Conservation (phyloP, 257 asterid species). For the Perilla frutescens region DNA sequence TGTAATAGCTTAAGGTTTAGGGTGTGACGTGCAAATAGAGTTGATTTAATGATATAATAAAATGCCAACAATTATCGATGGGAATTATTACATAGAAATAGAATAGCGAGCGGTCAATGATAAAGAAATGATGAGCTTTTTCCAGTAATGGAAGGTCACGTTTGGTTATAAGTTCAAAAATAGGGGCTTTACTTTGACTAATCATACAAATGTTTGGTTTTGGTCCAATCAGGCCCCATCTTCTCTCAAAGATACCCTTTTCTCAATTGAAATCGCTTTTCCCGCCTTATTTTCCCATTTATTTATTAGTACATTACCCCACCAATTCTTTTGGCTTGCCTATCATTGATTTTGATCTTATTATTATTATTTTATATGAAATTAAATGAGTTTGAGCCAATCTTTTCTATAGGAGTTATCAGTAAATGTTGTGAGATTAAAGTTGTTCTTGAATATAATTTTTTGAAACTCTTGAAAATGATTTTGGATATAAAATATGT, state of each 20-base stretch:
- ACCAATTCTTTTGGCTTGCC: neutral
- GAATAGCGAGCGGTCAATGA: conserved; percentile 33
- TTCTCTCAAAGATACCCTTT: conserved; percentile 6
- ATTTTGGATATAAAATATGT: too few species aligned
- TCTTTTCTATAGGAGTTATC: too few species aligned
- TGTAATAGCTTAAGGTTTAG: too few species aligned
- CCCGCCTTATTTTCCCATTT: conserved; percentile 3
- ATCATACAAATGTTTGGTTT: neutral
- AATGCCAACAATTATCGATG: neutral
- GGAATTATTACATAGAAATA: neutral
- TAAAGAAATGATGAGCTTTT: conserved; percentile 33
- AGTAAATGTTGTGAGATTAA: too few species aligned
- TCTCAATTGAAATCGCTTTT: neutral
- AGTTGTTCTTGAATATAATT: too few species aligned
- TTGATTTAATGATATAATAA: conserved; percentile 2
- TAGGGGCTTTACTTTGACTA: conserved; percentile 45
- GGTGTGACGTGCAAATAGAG: too few species aligned
- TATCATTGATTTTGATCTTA: neutral
- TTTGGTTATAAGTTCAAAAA: conserved; percentile 37
- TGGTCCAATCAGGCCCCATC: conserved; percentile 22
- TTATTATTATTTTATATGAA: too few species aligned
- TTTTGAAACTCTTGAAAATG: too few species aligned
- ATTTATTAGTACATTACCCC: neutral
- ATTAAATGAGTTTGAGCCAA: too few species aligned
- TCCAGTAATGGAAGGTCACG: neutral